phyloP scores from a whole-genome alignment of 768 basidiomycete genomes.

The Lentinula guzmanii region DNA sequence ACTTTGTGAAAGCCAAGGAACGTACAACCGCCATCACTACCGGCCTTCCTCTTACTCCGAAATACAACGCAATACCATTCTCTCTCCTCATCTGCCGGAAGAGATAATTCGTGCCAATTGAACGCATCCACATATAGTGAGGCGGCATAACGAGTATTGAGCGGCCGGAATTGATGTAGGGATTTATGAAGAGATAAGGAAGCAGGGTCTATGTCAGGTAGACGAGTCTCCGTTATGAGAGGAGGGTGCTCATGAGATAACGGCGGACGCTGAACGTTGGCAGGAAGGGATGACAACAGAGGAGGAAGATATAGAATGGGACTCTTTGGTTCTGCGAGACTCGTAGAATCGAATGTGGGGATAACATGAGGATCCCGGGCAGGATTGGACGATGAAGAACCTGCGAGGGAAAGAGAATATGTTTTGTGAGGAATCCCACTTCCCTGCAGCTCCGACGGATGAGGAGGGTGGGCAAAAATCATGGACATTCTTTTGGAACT shows the following conservation, averaged over 20 bases:
- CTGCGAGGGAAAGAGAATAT: background rate
- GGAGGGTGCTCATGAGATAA: slow-evolving; percentile 31
- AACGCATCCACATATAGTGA: slow-evolving; percentile 71
- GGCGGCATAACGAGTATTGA: slow-evolving; percentile 53
- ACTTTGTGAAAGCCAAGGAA: slow-evolving; percentile 17
- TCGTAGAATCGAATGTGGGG: slow-evolving; percentile 42
- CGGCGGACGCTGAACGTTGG: slow-evolving; percentile 23
- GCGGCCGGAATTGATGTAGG: slow-evolving; percentile 68
- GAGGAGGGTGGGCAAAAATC: slow-evolving; percentile 26
- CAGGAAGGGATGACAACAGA: slow-evolving; percentile 71
- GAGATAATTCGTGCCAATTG: slow-evolving; percentile 74
- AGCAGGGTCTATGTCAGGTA: slow-evolving; percentile 82
- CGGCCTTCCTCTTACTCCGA: slow-evolving; percentile 66
- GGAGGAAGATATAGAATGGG: slow-evolving; percentile 82
- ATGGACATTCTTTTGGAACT: background rate
- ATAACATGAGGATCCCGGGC: slow-evolving; percentile 47
- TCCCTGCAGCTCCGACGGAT: slow-evolving; percentile 13
- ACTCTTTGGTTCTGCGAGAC: slow-evolving; percentile 25
- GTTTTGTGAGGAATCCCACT: background rate
- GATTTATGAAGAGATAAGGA: slow-evolving; percentile 85
- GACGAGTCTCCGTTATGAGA: slow-evolving; percentile 60
- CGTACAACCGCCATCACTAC: slow-evolving; percentile 63
- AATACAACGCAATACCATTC: slow-evolving; percentile 96
- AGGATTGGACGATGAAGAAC: background rate
- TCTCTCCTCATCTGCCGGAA: slow-evolving; percentile 67